Evolutionary conservation across 2,329 filamentous ascomycete species (phyloP).

Genomic region (Pseudogymnoascus sp.): DNA sequence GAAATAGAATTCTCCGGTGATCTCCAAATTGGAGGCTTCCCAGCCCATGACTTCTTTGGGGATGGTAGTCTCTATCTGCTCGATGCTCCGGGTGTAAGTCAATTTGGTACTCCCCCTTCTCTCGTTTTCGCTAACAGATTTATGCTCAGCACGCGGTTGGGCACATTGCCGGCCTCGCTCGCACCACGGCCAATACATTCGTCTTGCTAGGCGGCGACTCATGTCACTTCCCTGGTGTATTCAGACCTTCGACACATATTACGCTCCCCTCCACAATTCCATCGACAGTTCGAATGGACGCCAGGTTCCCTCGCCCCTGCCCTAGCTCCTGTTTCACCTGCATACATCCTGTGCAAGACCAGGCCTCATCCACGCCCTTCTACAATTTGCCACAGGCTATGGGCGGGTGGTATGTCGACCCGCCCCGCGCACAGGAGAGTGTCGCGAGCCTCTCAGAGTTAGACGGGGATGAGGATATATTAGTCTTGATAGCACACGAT

Average conservation of each 20-base stretch:
- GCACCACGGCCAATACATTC: constrained; percentile 32
- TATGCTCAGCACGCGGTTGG: constrained; percentile 32
- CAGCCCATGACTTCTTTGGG: constrained; percentile 46
- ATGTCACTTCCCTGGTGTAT: constrained; percentile 32
- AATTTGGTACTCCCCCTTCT: neutral
- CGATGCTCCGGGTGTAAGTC: constrained; percentile 37
- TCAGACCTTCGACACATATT: constrained; percentile 33
- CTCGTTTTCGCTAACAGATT: neutral
- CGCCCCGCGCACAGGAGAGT: constrained; percentile 25
- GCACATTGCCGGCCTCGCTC: constrained; percentile 36
- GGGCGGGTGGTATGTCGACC: constrained; percentile 10
- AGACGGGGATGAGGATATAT: neutral
- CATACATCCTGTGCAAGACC: constrained; percentile 28
- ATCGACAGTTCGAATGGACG: constrained; percentile 19
- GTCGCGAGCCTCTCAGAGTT: constrained; percentile 34
- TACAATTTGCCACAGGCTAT: constrained; percentile 21
- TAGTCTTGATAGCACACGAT: constrained; percentile 1
- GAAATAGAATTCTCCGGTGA: constrained; percentile 17
- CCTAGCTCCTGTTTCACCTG: constrained; percentile 1
- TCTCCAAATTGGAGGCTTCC: constrained; percentile 37
- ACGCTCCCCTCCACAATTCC: constrained; percentile 30
- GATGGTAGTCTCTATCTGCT: constrained; percentile 51
- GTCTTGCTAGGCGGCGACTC: constrained; percentile 39
- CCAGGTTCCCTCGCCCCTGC: neutral
- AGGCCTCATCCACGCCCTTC: constrained; percentile 18